Evolutionary conservation across 495 filamentous ascomycete genomes (phyloP), one percentile per base, ranked within the genome.

Genomic region (Penicillium macrosclerotiorum): DNA sequence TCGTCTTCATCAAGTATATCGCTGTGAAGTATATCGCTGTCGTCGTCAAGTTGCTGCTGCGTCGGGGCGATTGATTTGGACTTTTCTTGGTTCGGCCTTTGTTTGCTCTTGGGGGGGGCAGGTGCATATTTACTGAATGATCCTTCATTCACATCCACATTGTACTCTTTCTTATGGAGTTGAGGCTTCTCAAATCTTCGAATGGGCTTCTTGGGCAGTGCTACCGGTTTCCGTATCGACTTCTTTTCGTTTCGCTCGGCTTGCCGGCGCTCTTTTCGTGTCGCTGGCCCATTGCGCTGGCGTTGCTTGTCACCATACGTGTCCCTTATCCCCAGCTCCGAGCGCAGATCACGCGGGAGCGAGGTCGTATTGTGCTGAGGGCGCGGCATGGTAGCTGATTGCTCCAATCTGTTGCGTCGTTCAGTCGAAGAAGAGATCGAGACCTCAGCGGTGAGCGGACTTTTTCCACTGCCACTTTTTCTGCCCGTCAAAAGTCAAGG

Each of bases 211-310:
- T 51, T 55, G 8, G 43, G 23, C 7, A 41, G 45, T 16, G 32
- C 42, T 37, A 37, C 43, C n/a, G 55, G 27, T 42, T 54, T 63
- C 30, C 57, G n/a, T n/a, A n/a, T 63, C 43, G 61, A 51, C 56
- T 79, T 85, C 62, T 83, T 82, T 56, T 74, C 66, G 24, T 59
- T 54, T 37, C 82, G 69, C 45, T 79, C 80, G 18, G 72, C 75
- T 55, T 78, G 82, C 9, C 81, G 73, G 27, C 75, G 71, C 31
- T 86, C 81, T 71, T 86, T 87, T 41, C 83, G 77, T 23, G 69
- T 61, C 1, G 55, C 55, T 31, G 72, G 66, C 7, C 63, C 65
- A 24, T 62, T 67, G 5, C 59, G 63, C 36, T 60, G 68, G 18
- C 71, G 67, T 47, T 70, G 65, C 52, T 69, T 69, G 4, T 62